These are phyloP conservation scores for Verticillium tricorpus DNA, from an alignment of 2,329 filamentous ascomycete species.

Conservation along the genomic window DNA sequence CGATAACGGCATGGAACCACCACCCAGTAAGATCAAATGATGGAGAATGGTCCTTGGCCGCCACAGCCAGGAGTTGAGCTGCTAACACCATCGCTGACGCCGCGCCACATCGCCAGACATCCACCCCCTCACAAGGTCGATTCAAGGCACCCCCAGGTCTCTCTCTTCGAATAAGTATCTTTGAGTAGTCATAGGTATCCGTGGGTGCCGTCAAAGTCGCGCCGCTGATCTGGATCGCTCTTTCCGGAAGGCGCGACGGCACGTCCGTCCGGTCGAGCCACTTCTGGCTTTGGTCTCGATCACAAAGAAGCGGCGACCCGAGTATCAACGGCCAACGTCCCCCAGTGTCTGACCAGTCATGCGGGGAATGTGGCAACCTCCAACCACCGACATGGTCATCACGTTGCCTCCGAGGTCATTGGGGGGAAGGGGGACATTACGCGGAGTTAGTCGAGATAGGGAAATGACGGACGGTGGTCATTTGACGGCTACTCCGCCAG, in stretches of 20 bases:
- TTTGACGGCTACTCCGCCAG: background rate
- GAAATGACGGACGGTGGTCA: background rate
- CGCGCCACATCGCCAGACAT: background rate
- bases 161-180: background rate
- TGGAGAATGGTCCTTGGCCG: no score
- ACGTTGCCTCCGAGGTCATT: background rate
- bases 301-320: background rate
- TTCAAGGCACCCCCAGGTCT: background rate
- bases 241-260: background rate
- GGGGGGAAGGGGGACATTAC: background rate
- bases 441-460: background rate
- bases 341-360: background rate
- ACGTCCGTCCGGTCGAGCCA: background rate
- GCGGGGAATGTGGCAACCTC: background rate
- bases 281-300: background rate
- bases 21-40: no score
- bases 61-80: background rate
- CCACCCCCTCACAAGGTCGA: background rate
- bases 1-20: no score
- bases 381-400: background rate
- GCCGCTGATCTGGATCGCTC: background rate
- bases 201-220: background rate
- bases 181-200: background rate
- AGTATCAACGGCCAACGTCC: background rate
- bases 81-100: background rate